Evolutionary conservation across 257 asterid species (phyloP).

Genomic region (Perilla frutescens): DNA sequence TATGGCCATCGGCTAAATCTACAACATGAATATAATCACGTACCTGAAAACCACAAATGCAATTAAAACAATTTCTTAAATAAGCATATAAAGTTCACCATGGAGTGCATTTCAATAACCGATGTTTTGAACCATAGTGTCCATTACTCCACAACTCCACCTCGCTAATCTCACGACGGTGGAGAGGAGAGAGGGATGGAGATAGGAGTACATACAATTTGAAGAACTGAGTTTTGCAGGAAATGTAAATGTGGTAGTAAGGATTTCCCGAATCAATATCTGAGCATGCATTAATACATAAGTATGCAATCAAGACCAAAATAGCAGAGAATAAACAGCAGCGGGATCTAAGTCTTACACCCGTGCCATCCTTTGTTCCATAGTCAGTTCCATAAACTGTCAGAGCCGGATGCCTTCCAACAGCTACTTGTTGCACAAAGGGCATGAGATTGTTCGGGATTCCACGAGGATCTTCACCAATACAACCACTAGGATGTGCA

Average conservation of each 20-base stretch:
- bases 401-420: conserved; percentile 81
- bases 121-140: background rate
- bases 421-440: conserved; percentile 95
- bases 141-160: background rate
- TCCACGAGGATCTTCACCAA: conserved; percentile 97
- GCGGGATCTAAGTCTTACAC: background rate
- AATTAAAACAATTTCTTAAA: background rate
- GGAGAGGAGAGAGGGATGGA: background rate
- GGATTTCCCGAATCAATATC: background rate
- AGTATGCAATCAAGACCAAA: background rate
- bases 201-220: background rate
- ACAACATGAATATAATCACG: conserved; percentile 94
- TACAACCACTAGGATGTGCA: conserved; percentile 86
- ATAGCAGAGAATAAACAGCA: background rate
- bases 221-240: background rate
- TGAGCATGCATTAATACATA: background rate
- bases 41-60: conserved; percentile 55
- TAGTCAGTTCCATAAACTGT: conserved; percentile 90
- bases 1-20: conserved; percentile 94
- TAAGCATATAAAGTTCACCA: background rate
- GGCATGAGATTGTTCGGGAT: conserved; percentile 97
- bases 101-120: conserved; percentile 8
- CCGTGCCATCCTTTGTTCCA: conserved; percentile 83
- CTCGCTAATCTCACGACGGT: background rate
- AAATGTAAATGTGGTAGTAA: too few relatives aligned